These are phyloP conservation scores for Raphanus sativus DNA, from an alignment of 345 rosid genomes.

Conservation along the genomic window DNA sequence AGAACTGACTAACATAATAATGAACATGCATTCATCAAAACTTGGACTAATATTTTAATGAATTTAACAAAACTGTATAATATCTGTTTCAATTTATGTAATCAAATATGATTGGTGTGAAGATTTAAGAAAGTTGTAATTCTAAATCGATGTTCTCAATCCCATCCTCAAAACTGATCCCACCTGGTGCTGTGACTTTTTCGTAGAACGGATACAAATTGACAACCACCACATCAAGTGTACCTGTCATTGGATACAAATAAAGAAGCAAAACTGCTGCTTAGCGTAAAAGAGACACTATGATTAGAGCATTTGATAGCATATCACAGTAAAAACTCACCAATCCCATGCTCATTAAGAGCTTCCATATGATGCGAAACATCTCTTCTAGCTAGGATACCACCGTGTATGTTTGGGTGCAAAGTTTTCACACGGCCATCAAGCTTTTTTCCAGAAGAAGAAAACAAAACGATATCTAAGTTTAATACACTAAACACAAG, in stretches of 20 bases:
- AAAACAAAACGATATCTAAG: not conserved
- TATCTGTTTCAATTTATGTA: too few species aligned
- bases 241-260: constrained; percentile 45
- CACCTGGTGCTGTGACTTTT: constrained; percentile 62
- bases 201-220: constrained; percentile 89
- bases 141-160: too few species aligned
- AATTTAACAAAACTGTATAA: too few species aligned
- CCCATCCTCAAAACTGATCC: too few species aligned
- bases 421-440: constrained; percentile 92
- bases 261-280: not conserved
- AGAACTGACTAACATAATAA: too few species aligned
- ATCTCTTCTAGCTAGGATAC: constrained; percentile 89
- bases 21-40: too few species aligned
- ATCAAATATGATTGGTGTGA: too few species aligned
- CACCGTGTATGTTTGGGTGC: constrained; percentile 88
- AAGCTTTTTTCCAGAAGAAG: constrained; percentile 44
- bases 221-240: constrained; percentile 84
- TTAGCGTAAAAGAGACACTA: constrained; percentile 1
- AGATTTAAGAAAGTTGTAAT: too few species aligned
- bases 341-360: constrained; percentile 71
- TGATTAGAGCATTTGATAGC: too few species aligned
- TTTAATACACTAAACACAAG: not conserved
- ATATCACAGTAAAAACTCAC: constrained; percentile 39
- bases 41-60: too few species aligned
- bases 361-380: constrained; percentile 86